Percentiles rank a stretch among this genome's conserved stretches.
Evolutionary conservation across 2,329 filamentous ascomycete species (phyloP).

Genomic region (Sarocladiaceae sp.): DNA sequence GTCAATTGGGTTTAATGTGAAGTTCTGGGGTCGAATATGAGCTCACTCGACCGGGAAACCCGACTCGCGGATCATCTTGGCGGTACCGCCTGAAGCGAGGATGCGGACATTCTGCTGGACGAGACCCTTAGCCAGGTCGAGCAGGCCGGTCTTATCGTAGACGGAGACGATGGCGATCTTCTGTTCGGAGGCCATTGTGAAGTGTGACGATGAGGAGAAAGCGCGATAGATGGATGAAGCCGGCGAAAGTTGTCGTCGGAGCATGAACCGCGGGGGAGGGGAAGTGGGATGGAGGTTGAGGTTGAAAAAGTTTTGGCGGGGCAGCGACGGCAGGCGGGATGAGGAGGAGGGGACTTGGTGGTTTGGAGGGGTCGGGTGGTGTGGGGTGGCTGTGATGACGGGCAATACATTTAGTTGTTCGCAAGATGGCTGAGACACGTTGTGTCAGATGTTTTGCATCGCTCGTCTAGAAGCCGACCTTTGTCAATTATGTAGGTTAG

Average conservation of each 20-base stretch:
- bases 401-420: too few species aligned
- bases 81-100: constrained; percentile 89
- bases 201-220: constrained; percentile 5
- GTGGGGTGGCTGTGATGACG: neutral
- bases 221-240: neutral
- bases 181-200: constrained; percentile 36
- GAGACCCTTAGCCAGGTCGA: constrained; percentile 88
- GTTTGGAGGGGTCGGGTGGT: neutral
- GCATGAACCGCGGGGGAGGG: constrained; percentile 2
- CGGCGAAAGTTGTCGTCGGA: neutral
- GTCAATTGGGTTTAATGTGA: too few species aligned
- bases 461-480: too few species aligned
- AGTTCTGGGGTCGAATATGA: too few species aligned
- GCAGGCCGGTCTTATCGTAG: constrained; percentile 94
- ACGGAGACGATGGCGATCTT: constrained; percentile 88
- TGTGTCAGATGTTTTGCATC: too few species aligned
- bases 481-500: too few species aligned
- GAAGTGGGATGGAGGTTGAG: neutral
- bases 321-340: constrained; percentile 3
- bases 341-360: neutral
- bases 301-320: constrained; percentile 9
- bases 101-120: constrained; percentile 85
- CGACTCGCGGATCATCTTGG: constrained; percentile 93
- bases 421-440: too few species aligned
- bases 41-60: constrained; percentile 89